These are phyloP conservation scores for Malus hybrid DNA, from an alignment of 331 rosid genomes.

Conservation along the genomic window DNA sequence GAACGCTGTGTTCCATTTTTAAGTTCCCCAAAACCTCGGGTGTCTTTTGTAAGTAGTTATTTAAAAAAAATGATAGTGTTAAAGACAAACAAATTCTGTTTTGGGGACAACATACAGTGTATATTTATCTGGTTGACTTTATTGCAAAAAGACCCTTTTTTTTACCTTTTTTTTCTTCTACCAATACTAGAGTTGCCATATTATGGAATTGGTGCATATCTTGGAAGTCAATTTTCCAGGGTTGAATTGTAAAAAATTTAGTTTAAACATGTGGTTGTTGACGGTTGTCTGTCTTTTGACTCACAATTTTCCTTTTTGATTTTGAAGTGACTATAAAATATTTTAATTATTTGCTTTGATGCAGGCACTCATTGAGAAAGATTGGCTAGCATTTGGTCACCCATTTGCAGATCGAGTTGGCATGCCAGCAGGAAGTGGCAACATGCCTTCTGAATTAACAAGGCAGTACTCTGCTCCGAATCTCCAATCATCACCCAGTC, in stretches of 20 bases:
- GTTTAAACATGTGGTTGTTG: slow-evolving; percentile 5
- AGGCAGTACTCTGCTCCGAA: slow-evolving; percentile 69
- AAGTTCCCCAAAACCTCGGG: no score
- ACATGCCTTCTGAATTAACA: slow-evolving; percentile 52
- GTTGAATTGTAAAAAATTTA: not conserved
- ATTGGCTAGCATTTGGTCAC: slow-evolving; percentile 98
- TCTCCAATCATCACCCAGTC: slow-evolving; percentile 58
- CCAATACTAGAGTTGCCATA: not conserved
- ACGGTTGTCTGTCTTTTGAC: not conserved
- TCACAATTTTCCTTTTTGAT: not conserved
- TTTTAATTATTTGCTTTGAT: slow-evolving; percentile 13
- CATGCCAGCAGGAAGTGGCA: slow-evolving; percentile 56
- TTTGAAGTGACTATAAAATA: not conserved
- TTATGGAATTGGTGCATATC: not conserved
- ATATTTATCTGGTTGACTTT: not conserved
- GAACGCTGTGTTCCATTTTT: no score
- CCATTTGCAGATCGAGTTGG: slow-evolving; percentile 85
- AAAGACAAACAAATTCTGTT: not conserved
- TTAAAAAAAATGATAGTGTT: not conserved
- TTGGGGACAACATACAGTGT: not conserved
- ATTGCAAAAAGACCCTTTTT: not conserved
- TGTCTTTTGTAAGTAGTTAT: not conserved
- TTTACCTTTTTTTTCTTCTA: not conserved
- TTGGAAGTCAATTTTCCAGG: not conserved
- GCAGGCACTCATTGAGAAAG: slow-evolving; percentile 94